A percentile compares a stretch with the other conserved stretches of the same genome.
Conservation (phyloP, 805 yeast species). For the Schwanniomyces occidentalis region DNA sequence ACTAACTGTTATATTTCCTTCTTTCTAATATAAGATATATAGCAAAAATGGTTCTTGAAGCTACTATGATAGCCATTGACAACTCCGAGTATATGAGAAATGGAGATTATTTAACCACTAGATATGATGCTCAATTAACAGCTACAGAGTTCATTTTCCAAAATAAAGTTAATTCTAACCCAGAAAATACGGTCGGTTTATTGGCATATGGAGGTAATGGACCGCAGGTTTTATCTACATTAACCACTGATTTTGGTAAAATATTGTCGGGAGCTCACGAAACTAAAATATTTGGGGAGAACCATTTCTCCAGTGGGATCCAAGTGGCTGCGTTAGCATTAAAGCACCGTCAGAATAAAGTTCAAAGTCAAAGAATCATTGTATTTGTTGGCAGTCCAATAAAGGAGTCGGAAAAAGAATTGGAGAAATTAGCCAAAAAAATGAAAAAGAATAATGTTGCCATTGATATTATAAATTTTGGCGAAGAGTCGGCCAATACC, state of each 20-base stretch:
- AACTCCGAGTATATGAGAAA: slow-evolving; percentile 95
- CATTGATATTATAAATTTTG: slow-evolving; percentile 87
- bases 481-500: slow-evolving; percentile 80
- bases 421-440: slow-evolving; percentile 83
- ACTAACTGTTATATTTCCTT: too few species aligned
- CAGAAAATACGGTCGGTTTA: slow-evolving; percentile 91
- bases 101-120: slow-evolving; percentile 86
- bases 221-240: slow-evolving; percentile 84
- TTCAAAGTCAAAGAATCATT: slow-evolving; percentile 86
- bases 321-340: slow-evolving; percentile 91
- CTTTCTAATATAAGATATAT: too few species aligned
- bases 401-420: slow-evolving; percentile 62
- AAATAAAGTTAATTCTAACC: slow-evolving; percentile 82
- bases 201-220: slow-evolving; percentile 83
- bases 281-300: slow-evolving; percentile 64
- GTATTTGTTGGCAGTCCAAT: slow-evolving; percentile 90
- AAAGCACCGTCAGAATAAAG: slow-evolving; percentile 93
- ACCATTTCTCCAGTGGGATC: slow-evolving; percentile 76
- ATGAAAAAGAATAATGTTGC: slow-evolving; percentile 93
- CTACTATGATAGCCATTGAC: slow-evolving; percentile 92
- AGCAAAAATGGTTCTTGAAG: slow-evolving; percentile 82
- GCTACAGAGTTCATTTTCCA: slow-evolving; percentile 85
- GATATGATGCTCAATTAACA: slow-evolving; percentile 91
- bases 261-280: slow-evolving; percentile 82
- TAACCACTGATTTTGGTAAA: slow-evolving; percentile 85